Percentiles rank a stretch among this genome's conserved stretches.
Conservation (phyloP, 768 basidiomycete genomes). For the Cyclocybe cylindracea region DNA sequence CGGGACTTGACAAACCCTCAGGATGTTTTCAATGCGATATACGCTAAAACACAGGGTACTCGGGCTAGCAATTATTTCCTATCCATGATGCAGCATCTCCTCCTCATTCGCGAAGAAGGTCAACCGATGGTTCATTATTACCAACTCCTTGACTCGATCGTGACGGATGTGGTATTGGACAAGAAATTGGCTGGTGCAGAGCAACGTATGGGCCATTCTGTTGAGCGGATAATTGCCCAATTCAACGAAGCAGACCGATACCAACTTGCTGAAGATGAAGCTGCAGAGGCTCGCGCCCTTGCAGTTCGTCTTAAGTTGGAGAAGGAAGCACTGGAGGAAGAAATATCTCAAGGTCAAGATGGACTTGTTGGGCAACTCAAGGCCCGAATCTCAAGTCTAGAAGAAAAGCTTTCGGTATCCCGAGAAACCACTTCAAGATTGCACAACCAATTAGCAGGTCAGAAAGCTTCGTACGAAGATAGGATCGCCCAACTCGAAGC, state of each 20-base stretch:
- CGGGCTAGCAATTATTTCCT: constrained; percentile 84
- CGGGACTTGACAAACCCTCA: constrained; percentile 77
- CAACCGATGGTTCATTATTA: constrained; percentile 85
- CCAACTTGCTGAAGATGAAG: constrained; percentile 78
- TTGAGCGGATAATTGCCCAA: constrained; percentile 83
- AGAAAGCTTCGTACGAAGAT: constrained; percentile 81
- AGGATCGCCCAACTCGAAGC: constrained; percentile 86
- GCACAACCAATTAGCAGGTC: constrained; percentile 74
- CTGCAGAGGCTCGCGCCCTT: constrained; percentile 63
- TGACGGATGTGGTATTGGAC: constrained; percentile 91
- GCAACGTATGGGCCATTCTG: constrained; percentile 83
- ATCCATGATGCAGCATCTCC: constrained; percentile 91
- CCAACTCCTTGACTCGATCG: constrained; percentile 86
- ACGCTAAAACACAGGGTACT: constrained; percentile 73
- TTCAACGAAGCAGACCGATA: constrained; percentile 89
- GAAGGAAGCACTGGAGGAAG: constrained; percentile 81
- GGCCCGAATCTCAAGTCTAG: constrained; percentile 62
- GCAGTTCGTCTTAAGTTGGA: constrained; percentile 71
- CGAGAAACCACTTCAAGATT: constrained; percentile 77
- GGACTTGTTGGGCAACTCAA: constrained; percentile 87
- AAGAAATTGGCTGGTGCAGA: constrained; percentile 86
- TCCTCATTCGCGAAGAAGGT: constrained; percentile 88
- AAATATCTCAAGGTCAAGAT: constrained; percentile 77
- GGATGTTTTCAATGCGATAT: constrained; percentile 86
- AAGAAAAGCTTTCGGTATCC: constrained; percentile 78